A percentile compares a stretch with the other conserved stretches of the same genome.
phyloP scores from a whole-genome alignment of 345 rosid genomes.

The Syzygium jambos region DNA sequence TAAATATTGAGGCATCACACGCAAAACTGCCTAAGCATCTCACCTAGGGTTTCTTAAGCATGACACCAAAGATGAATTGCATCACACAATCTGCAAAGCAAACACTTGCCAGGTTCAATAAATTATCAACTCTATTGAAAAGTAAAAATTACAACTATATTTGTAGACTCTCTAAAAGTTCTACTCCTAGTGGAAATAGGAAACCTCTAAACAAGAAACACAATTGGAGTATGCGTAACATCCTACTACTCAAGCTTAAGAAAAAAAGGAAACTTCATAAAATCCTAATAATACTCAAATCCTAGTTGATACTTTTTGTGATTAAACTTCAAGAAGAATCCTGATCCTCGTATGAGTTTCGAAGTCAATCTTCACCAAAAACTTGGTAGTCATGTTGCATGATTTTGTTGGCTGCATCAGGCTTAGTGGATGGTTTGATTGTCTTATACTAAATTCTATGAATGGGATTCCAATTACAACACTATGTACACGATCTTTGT shows the following conservation, averaged over 20 bases:
- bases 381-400: neutral
- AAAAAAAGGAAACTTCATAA: neutral
- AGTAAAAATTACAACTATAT: neutral
- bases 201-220: no score
- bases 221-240: accelerated
- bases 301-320: neutral
- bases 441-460: neutral
- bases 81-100: neutral
- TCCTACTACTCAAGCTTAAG: no score
- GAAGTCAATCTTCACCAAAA: neutral
- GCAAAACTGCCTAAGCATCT: neutral
- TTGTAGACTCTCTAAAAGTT: neutral
- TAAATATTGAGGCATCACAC: no score
- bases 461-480: neutral
- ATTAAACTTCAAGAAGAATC: neutral
- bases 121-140: neutral
- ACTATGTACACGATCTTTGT: neutral
- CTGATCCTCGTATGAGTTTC: neutral
- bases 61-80: neutral
- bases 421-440: neutral
- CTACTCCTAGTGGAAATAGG: neutral
- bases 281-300: neutral
- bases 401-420: neutral
- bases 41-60: no score
- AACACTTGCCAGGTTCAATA: neutral